Base-by-base conservation (phyloP, 495 filamentous ascomycete genomes). In the Symbiotaphrina buchneri region DNA sequence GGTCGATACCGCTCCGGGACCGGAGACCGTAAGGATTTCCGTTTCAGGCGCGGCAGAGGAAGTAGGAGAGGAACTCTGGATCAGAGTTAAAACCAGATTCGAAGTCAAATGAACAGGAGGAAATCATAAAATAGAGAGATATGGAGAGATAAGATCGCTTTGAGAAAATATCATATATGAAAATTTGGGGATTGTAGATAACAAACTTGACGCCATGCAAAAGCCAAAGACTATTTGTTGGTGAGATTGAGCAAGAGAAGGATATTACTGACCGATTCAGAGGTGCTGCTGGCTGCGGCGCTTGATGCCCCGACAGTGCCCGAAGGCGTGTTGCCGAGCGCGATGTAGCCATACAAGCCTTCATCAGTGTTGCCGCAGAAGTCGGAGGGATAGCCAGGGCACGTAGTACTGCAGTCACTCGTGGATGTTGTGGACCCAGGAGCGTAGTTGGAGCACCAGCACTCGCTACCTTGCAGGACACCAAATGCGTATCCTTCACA, bases 371-470 rank as follows among this genome's bases (percentile, higher is more conserved):
- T 64, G 31, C 77, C 77, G 46, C 77, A 83, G 15, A 52, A 45
- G 32, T 84, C 75, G 11, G 20, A 29, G 4, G 61, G 63, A 42
- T 67, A 84, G 13, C 76, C 77, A 17, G 76, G 75, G 40, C 77
- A 84, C 4, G 33, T 28, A 5, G 52, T 41, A 35, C 53, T 53
- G 48, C 77, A 84, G 10, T 63, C 47, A 1, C 22, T 48, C 15
- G 42, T 48, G 40, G 37, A 48, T 3, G 47, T 47, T 16, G 55
- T 52, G 11, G 54, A 41, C 10, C 42, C 54, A 0, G 77, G 78
- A 8, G 53, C 56, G 38, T 71, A 71, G 39, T 84, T 66, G 2
- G 73, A 72, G 47, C 77, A 84, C 77, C 77, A 84, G 51, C 77
- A 84, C 20, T 50, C 47, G 14, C 65, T 52, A 13, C 52, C 58